Evolutionary conservation across 768 basidiomycete genomes (phyloP).

Genomic region (Serpula lacrymans): DNA sequence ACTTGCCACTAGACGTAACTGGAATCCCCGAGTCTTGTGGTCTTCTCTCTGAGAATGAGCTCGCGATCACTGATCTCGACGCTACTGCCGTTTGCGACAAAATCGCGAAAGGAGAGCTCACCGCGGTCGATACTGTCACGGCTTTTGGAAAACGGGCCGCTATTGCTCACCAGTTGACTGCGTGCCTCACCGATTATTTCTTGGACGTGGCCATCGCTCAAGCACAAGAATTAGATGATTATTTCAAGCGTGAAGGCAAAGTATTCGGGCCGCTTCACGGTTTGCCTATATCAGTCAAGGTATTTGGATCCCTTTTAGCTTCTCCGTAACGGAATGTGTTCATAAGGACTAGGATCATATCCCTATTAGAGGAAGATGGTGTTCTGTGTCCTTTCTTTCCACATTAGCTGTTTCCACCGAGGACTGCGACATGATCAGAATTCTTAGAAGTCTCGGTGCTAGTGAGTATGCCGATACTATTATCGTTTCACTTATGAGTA

Average conservation of each 20-base stretch:
- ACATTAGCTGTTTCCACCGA: constrained; percentile 21
- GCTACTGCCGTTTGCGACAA: constrained; percentile 29
- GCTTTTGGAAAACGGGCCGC: constrained; percentile 51
- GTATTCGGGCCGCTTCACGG: constrained; percentile 43
- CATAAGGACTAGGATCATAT: constrained; percentile 31
- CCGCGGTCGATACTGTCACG: constrained; percentile 36
- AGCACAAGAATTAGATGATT: constrained; percentile 40
- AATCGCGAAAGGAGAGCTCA: constrained; percentile 27
- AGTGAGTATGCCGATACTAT: constrained; percentile 31
- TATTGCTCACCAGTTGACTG: constrained; percentile 46
- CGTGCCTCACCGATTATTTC: constrained; percentile 42
- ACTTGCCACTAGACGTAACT: constrained; percentile 29
- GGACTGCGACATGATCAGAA: constrained; percentile 26
- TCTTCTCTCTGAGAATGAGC: constrained; percentile 27
- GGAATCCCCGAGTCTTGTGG: constrained; percentile 29
- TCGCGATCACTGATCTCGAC: constrained; percentile 33
- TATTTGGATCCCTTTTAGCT: constrained; percentile 6
- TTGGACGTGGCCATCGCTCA: constrained; percentile 37
- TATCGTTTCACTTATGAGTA: too few species aligned
- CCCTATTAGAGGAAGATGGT: constrained; percentile 38
- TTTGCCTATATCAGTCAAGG: constrained; percentile 38
- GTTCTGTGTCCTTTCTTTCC: constrained; percentile 32
- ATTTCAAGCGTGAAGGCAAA: constrained; percentile 34
- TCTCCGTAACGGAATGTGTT: neutral
- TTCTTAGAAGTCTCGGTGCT: constrained; percentile 41